A percentile compares a stretch with the other conserved stretches of the same genome.
These are phyloP conservation scores for Penicillium sp. DNA, from an alignment of 2,329 filamentous ascomycete genomes.

Conservation along the genomic window DNA sequence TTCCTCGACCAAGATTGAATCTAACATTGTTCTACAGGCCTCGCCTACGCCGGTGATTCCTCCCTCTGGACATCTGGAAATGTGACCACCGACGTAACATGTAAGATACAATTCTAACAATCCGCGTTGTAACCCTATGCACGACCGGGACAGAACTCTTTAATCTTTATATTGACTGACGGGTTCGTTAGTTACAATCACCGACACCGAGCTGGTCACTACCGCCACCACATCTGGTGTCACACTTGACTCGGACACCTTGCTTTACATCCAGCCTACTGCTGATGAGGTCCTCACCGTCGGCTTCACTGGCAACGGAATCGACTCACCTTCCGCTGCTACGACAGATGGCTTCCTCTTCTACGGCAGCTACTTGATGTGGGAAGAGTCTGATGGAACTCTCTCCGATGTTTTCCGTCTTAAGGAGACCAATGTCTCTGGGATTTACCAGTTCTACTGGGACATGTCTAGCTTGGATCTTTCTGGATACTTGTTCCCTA, in stretches of 20 bases:
- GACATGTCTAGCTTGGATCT: conserved; percentile 20
- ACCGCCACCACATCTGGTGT: conserved; percentile 17
- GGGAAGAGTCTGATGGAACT: conserved; percentile 9
- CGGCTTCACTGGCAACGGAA: conserved; percentile 18
- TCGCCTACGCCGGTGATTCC: conserved; percentile 20
- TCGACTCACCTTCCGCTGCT: conserved; percentile 10
- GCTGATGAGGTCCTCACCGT: conserved; percentile 11
- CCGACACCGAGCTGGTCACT: conserved; percentile 7
- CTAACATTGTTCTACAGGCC: conserved; percentile 4
- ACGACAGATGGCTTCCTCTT: conserved; percentile 10
- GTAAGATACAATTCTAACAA: conserved; percentile 1
- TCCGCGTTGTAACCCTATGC: neutral
- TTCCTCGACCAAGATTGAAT: neutral
- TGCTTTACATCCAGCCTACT: conserved; percentile 18
- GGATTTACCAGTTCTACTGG: conserved; percentile 20
- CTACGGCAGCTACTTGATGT: conserved; percentile 20
- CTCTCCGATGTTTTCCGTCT: conserved; percentile 18
- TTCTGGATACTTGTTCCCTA: conserved; percentile 2
- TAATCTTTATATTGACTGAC: neutral
- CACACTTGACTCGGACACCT: conserved; percentile 12
- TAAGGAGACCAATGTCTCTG: conserved; percentile 14
- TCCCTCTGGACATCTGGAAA: conserved; percentile 15
- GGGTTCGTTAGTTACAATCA: conserved; percentile 7
- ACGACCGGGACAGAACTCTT: neutral
- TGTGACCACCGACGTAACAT: conserved; percentile 18